Percentiles rank a stretch among this genome's conserved stretches.
These are phyloP conservation scores for Tephrocybe sp. DNA, from an alignment of 768 basidiomycete species.

Conservation along the genomic window DNA sequence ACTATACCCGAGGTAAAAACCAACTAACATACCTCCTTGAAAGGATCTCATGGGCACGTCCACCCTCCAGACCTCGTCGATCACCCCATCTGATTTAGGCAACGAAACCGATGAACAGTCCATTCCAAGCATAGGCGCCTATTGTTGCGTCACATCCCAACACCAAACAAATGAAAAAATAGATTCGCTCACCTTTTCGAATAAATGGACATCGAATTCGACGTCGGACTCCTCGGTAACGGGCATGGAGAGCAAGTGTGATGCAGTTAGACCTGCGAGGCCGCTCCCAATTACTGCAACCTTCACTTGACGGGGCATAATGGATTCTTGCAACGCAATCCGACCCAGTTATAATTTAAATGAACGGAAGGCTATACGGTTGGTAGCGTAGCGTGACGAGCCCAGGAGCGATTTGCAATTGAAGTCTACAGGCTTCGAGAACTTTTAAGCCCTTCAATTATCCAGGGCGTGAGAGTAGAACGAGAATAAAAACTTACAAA, in stretches of 20 bases:
- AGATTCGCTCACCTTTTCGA: constrained; percentile 63
- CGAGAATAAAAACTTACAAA: too few relatives aligned
- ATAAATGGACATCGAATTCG: constrained; percentile 64
- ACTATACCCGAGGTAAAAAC: neutral
- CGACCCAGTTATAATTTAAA: neutral
- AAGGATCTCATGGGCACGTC: constrained; percentile 85
- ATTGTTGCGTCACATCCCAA: neutral
- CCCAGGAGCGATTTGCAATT: too few relatives aligned
- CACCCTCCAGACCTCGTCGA: constrained; percentile 46
- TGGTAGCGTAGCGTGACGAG: too few relatives aligned
- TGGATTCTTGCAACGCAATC: neutral
- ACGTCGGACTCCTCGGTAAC: constrained; percentile 32
- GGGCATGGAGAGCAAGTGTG: constrained; percentile 47
- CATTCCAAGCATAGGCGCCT: constrained; percentile 64
- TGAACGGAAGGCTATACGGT: neutral
- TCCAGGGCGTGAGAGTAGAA: too few relatives aligned
- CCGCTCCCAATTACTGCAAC: constrained; percentile 74
- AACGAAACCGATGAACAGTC: constrained; percentile 60
- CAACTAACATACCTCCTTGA: constrained; percentile 57
- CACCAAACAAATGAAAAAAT: neutral
- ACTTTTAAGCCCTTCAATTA: too few relatives aligned
- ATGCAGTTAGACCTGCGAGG: constrained; percentile 69
- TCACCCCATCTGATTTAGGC: constrained; percentile 27
- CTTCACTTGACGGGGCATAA: constrained; percentile 42
- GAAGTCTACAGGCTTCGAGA: too few relatives aligned